These are phyloP conservation scores for Candida insectorum DNA, from an alignment of 805 yeast genomes.

Conservation along the genomic window DNA sequence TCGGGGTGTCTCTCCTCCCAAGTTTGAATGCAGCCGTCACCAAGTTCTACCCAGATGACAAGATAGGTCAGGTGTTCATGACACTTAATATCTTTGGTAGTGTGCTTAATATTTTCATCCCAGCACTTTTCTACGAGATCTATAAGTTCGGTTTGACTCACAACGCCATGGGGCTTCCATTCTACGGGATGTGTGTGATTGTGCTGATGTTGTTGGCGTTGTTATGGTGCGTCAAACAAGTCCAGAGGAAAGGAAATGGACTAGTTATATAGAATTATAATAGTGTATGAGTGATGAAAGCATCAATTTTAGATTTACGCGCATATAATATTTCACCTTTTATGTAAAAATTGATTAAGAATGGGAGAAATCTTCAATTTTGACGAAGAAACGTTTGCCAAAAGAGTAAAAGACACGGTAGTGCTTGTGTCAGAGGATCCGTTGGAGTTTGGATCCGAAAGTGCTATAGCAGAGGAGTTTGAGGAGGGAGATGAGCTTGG, in stretches of 20 bases:
- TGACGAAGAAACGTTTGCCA: constrained; percentile 8
- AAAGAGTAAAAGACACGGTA: neutral
- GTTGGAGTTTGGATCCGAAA: neutral
- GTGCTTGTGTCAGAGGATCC: neutral
- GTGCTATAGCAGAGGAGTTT: too few relatives aligned
- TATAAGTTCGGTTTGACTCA: constrained; percentile 10
- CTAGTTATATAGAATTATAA: too few relatives aligned
- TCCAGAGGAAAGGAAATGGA: too few relatives aligned
- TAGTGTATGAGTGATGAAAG: too few relatives aligned
- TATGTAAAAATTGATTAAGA: too few relatives aligned
- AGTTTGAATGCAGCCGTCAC: constrained; percentile 53
- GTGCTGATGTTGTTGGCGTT: neutral
- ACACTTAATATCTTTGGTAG: constrained; percentile 3
- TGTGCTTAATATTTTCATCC: constrained; percentile 3
- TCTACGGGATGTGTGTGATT: constrained; percentile 1
- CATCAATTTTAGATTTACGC: too few relatives aligned
- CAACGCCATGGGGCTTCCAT: constrained; percentile 4
- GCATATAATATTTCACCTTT: too few relatives aligned
- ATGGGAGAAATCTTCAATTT: constrained; percentile 8
- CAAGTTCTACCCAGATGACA: constrained; percentile 48
- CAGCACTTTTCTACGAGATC: constrained; percentile 2
- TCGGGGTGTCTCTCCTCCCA: constrained; percentile 39
- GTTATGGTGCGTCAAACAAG: too few relatives aligned
- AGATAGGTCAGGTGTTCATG: constrained; percentile 13
- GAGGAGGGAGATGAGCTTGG: too few relatives aligned